These are phyloP conservation scores for Gloeostereum incarnatum DNA, from an alignment of 768 basidiomycete genomes.

Conservation along the genomic window DNA sequence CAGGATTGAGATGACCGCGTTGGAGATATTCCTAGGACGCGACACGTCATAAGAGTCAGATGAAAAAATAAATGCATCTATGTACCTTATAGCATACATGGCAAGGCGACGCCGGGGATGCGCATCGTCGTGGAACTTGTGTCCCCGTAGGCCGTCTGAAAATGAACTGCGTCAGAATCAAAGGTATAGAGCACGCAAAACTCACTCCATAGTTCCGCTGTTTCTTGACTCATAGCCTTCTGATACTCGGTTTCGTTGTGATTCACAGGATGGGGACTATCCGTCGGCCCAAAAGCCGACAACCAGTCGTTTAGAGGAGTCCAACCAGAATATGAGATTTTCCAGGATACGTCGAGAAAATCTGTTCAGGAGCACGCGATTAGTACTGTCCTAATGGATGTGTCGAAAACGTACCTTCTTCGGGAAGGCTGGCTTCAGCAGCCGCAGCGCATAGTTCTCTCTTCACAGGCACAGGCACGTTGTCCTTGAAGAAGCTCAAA, in stretches of 20 bases:
- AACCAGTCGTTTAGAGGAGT: background rate
- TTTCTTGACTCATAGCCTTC: background rate
- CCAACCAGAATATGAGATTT: background rate
- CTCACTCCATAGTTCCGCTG: conserved; percentile 3
- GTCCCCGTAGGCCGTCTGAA: background rate
- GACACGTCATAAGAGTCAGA: background rate
- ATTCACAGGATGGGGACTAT: background rate
- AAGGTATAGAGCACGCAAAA: background rate
- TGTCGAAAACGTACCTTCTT: background rate
- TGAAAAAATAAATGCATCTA: background rate
- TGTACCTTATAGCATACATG: background rate
- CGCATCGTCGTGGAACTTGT: background rate
- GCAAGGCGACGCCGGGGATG: conserved; percentile 2
- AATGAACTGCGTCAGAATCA: background rate
- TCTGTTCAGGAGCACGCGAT: background rate
- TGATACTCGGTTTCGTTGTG: background rate
- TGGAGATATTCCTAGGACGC: background rate
- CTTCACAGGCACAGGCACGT: conserved; percentile 1
- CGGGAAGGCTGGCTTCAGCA: background rate
- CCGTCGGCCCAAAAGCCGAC: background rate
- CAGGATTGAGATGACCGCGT: background rate
- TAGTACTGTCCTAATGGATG: background rate
- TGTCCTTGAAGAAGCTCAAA: too few species aligned
- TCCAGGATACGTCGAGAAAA: conserved; percentile 2
- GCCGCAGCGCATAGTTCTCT: background rate